Evolutionary conservation across 805 yeast species (phyloP).

Genomic region (Monosporozyma yasuniensis): DNA sequence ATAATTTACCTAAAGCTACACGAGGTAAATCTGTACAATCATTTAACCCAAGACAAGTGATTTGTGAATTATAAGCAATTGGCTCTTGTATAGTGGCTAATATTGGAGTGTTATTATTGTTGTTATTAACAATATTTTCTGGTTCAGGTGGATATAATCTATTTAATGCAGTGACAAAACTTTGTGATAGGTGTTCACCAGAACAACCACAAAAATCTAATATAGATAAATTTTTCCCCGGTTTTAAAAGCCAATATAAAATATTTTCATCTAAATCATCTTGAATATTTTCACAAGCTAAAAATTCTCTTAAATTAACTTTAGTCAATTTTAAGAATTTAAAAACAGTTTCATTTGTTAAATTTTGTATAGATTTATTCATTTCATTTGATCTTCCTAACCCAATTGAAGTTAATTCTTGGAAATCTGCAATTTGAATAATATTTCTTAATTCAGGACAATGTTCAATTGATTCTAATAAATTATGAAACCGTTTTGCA

Average conservation of each 20-base stretch:
- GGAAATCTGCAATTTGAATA: constrained; percentile 74
- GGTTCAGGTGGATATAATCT: constrained; percentile 15
- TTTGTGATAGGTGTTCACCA: constrained; percentile 49
- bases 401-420: constrained; percentile 82
- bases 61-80: constrained; percentile 28
- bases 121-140: too few relatives aligned
- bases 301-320: constrained; percentile 65
- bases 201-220: constrained; percentile 88
- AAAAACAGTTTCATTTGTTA: constrained; percentile 62
- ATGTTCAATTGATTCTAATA: constrained; percentile 46
- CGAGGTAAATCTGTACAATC: constrained; percentile 75
- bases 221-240: constrained; percentile 43
- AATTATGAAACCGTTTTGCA: constrained; percentile 69
- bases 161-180: constrained; percentile 38
- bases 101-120: constrained; percentile 1
- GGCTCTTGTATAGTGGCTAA: constrained; percentile 6
- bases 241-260: constrained; percentile 21
- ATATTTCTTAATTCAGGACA: constrained; percentile 41
- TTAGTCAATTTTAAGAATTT: constrained; percentile 49
- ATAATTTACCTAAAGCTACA: constrained; percentile 36
- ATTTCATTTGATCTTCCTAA: constrained; percentile 81
- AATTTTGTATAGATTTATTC: constrained; percentile 88
- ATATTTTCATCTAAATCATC: constrained; percentile 58
- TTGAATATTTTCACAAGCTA: constrained; percentile 79
- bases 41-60: constrained; percentile 57